Evolutionary conservation across 768 basidiomycete genomes (phyloP).

Genomic region (Tricholoma hemisulphureum): DNA sequence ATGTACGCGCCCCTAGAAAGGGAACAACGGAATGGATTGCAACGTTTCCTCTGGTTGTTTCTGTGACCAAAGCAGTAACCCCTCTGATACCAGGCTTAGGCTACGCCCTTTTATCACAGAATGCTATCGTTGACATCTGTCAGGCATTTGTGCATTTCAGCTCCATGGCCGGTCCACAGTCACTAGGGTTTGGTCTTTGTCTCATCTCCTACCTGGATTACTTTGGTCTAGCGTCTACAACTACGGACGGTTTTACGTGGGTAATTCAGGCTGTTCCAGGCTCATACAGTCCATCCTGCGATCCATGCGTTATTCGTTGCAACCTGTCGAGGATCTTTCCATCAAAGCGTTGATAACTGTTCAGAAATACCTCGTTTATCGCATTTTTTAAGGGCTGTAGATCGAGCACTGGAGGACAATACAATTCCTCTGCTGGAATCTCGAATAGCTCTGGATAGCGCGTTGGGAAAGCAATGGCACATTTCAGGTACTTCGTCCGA

Average conservation of each 20-base stretch:
- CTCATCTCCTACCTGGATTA: neutral
- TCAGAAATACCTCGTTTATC: neutral
- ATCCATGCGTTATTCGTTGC: neutral
- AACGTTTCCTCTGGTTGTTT: neutral
- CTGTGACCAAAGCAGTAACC: neutral
- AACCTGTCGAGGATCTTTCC: neutral
- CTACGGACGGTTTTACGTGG: neutral
- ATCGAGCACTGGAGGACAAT: neutral
- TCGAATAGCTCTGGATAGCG: neutral
- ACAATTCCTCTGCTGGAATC: neutral
- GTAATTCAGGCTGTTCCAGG: neutral
- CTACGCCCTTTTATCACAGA: neutral
- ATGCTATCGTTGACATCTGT: neutral
- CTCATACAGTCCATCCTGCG: neutral
- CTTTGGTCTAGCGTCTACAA: neutral
- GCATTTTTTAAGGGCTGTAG: neutral
- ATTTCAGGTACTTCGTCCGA: neutral
- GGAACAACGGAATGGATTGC: neutral
- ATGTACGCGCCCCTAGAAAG: neutral
- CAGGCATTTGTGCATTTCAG: neutral
- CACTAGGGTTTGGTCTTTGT: neutral
- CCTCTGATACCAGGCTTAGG: neutral
- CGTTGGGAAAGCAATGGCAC: neutral
- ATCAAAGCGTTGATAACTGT: neutral
- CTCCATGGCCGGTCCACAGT: neutral